These are phyloP conservation scores for Xylariaceae sp. DNA, from an alignment of 2,329 filamentous ascomycete species.

Conservation along the genomic window DNA sequence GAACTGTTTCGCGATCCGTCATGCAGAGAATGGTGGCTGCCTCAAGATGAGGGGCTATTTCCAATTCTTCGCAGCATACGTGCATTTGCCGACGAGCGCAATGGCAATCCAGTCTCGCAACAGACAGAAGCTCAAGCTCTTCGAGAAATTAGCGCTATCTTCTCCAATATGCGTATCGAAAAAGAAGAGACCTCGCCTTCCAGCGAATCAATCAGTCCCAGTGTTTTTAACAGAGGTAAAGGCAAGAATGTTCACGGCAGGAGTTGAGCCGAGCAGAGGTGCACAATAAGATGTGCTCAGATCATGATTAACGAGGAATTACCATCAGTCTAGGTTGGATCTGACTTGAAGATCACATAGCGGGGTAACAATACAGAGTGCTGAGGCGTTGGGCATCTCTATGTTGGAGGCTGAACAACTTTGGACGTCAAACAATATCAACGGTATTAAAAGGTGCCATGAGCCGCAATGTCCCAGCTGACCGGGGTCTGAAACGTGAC, in stretches of 20 bases:
- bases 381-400: not conserved
- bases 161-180: conserved; percentile 64
- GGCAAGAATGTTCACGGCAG: conserved; percentile 22
- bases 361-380: conserved; percentile 5
- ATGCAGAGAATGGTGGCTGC: conserved; percentile 86
- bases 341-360: conserved; percentile 4
- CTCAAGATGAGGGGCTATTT: conserved; percentile 77
- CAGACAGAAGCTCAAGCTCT: conserved; percentile 72
- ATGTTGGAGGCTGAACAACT: not conserved
- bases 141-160: conserved; percentile 76
- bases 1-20: conserved; percentile 74
- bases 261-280: not conserved
- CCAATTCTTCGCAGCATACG: conserved; percentile 78
- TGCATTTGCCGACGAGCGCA: conserved; percentile 80
- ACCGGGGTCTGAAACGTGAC: conserved; percentile 38
- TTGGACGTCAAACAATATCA: conserved; percentile 1
- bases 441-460: conserved; percentile 1
- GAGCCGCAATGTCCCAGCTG: conserved; percentile 27
- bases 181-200: conserved; percentile 28
- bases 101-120: conserved; percentile 61
- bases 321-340: conserved; percentile 9
- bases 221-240: conserved; percentile 20
- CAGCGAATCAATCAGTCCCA: conserved; percentile 22
- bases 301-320: not conserved
- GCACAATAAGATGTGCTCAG: conserved; percentile 2